Conservation (phyloP, 2,329 filamentous ascomycete species). For the Emydomyces testavorans region DNA sequence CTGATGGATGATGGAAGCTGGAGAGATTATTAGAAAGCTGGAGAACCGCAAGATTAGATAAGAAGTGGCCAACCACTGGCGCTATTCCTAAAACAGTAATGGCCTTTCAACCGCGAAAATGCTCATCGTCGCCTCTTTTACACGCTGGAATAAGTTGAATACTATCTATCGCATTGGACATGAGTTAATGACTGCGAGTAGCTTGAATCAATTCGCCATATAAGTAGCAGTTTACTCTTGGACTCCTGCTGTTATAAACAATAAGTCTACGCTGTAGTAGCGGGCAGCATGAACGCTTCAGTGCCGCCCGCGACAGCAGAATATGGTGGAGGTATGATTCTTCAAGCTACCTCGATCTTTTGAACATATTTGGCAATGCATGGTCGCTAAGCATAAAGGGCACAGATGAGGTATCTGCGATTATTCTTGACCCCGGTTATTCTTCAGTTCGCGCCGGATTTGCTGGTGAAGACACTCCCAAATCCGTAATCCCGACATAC, state of each 20-base stretch:
- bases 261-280: background rate
- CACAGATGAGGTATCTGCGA: conserved; percentile 88
- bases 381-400: background rate
- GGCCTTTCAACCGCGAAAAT: background rate
- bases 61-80: background rate
- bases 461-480: conserved; percentile 93
- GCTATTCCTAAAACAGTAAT: conserved; percentile 9
- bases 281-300: conserved; percentile 31
- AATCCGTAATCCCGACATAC: conserved; percentile 80
- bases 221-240: too few relatives aligned
- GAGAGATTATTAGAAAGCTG: background rate
- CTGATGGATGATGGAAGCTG: background rate
- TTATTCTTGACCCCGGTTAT: conserved; percentile 92
- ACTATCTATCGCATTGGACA: too few relatives aligned
- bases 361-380: background rate
- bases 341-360: background rate
- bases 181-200: background rate
- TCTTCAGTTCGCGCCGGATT: conserved; percentile 87
- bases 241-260: background rate
- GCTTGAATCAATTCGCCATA: background rate
- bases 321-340: conserved; percentile 37
- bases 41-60: conserved; percentile 4
- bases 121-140: background rate
- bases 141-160: too few relatives aligned
- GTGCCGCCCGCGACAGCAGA: conserved; percentile 38